phyloP scores from a whole-genome alignment of 2,329 filamentous ascomycete genomes.

The Pseudogymnoascus sp. region DNA sequence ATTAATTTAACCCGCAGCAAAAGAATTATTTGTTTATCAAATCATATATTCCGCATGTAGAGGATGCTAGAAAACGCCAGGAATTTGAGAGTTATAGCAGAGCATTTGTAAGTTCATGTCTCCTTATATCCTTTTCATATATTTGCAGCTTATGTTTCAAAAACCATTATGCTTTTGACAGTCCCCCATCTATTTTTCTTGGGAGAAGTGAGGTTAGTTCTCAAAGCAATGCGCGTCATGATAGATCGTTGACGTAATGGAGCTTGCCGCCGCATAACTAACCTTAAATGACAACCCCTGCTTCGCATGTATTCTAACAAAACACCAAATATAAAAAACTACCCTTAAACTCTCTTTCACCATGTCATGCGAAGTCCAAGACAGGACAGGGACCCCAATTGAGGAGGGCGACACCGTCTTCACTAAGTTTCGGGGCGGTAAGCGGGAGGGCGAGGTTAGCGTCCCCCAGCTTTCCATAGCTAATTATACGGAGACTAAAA shows the following conservation, averaged over 20 bases:
- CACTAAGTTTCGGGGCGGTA: constrained; percentile 34
- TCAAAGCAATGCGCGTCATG: background rate
- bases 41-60: too few relatives aligned
- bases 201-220: background rate
- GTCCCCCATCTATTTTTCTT: background rate
- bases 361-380: constrained; percentile 15
- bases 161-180: background rate
- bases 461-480: background rate
- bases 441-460: constrained; percentile 32
- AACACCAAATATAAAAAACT: background rate
- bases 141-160: background rate
- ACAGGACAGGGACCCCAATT: constrained; percentile 34
- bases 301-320: too few relatives aligned
- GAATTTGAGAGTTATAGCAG: too few relatives aligned
- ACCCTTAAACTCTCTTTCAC: background rate
- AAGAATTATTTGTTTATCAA: too few relatives aligned
- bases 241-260: background rate
- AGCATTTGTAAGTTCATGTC: too few relatives aligned
- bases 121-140: background rate
- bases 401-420: constrained; percentile 34
- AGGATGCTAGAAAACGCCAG: too few relatives aligned
- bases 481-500: background rate
- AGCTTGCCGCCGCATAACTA: background rate
- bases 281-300: background rate
- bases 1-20: too few relatives aligned